Conservation (phyloP, 257 asterid species). For the Jasminum sambac region DNA sequence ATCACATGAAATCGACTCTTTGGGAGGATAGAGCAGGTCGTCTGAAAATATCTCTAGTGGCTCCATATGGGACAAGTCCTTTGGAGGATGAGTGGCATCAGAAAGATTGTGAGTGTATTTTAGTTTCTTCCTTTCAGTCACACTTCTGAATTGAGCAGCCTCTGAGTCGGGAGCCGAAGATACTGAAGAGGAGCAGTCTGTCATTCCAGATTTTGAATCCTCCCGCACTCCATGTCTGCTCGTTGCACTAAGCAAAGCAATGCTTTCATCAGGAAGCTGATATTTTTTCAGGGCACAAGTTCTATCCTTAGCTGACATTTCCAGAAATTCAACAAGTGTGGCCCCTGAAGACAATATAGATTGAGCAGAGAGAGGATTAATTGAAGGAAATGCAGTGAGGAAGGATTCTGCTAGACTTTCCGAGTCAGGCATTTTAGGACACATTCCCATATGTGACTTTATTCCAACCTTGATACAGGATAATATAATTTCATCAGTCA, state of each 20-base stretch:
- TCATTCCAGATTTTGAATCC: constrained; percentile 81
- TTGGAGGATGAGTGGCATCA: constrained; percentile 32
- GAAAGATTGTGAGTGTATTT: constrained; percentile 41
- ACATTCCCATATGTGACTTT: constrained; percentile 49
- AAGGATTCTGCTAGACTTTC: constrained; percentile 90
- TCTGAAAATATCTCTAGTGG: constrained; percentile 43
- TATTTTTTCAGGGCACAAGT: constrained; percentile 56
- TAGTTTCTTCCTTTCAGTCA: constrained; percentile 50
- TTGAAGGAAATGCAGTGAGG: constrained; percentile 86
- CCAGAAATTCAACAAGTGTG: constrained; percentile 65
- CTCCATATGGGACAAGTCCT: constrained; percentile 43
- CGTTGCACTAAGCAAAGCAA: constrained; percentile 57
- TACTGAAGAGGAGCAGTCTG: constrained; percentile 88
- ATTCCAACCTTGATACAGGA: constrained; percentile 68
- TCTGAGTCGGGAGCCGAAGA: constrained; percentile 67
- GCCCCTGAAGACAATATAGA: constrained; percentile 75
- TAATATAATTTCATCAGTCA: constrained; percentile 81
- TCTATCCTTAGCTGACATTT: constrained; percentile 51
- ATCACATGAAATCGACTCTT: constrained; percentile 36
- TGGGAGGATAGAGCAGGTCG: constrained; percentile 41
- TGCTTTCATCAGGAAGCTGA: constrained; percentile 70
- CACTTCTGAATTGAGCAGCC: constrained; percentile 44
- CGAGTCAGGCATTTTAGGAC: constrained; percentile 71
- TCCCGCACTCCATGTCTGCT: constrained; percentile 83
- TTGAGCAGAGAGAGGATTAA: constrained; percentile 92